A percentile compares a stretch with the other conserved stretches of the same genome.
These are phyloP conservation scores for Rosa persica DNA, from an alignment of 306 rosid genomes.

Conservation along the genomic window DNA sequence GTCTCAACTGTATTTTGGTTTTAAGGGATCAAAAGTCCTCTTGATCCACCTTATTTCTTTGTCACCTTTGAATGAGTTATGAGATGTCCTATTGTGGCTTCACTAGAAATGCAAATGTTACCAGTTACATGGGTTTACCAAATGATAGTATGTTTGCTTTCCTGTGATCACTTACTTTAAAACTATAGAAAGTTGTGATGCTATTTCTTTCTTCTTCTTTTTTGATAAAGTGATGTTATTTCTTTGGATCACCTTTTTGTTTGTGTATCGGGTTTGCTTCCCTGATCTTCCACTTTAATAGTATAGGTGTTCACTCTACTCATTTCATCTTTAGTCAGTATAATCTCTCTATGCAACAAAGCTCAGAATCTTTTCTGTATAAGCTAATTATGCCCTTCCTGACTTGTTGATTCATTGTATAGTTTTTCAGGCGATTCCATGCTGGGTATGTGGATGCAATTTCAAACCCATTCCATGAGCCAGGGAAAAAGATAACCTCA, in stretches of 20 bases:
- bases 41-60: conserved; percentile 4
- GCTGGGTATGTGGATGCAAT: conserved; percentile 90
- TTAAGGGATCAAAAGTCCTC: neutral
- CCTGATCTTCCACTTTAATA: neutral
- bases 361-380: neutral
- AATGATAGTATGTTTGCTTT: conserved; percentile 13
- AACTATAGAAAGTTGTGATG: neutral
- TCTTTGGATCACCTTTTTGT: neutral
- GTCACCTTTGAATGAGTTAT: neutral
- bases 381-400: neutral
- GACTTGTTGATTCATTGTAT: conserved; percentile 23
- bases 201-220: neutral
- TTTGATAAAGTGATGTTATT: neutral
- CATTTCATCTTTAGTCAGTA: neutral
- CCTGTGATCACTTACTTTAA: conserved; percentile 1
- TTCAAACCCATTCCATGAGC: conserved; percentile 91
- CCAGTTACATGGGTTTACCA: neutral
- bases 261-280: neutral
- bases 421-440: conserved; percentile 92
- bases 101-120: conserved; percentile 2
- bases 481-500: conserved; percentile 91
- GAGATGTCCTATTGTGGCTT: neutral
- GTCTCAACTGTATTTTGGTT: neutral
- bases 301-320: neutral
- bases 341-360: neutral